Percentiles rank a stretch among this genome's conserved stretches.
These are phyloP conservation scores for Nemania bipapillata DNA, from an alignment of 2,329 filamentous ascomycete genomes.

Conservation along the genomic window DNA sequence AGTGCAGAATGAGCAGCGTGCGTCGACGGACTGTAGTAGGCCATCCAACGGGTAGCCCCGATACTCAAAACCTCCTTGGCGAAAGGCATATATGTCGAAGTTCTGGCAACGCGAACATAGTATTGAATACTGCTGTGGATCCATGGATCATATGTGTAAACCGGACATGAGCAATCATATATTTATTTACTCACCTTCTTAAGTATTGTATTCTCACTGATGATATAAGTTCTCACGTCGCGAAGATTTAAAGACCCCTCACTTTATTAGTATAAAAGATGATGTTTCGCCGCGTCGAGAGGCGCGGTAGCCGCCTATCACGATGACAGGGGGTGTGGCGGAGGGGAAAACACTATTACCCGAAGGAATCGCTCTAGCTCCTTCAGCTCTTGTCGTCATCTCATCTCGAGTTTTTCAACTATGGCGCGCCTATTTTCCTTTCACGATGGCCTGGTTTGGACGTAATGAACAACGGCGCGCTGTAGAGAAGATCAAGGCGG, in stretches of 20 bases:
- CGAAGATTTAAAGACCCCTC: background rate
- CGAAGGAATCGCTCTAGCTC: background rate
- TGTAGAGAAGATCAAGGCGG: slow-evolving; percentile 1
- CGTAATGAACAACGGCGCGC: background rate
- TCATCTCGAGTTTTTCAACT: background rate
- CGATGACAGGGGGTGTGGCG: background rate
- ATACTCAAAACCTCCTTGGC: slow-evolving; percentile 20
- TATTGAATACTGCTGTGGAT: background rate
- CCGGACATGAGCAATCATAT: background rate
- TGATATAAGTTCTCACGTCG: background rate
- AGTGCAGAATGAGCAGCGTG: slow-evolving; percentile 28
- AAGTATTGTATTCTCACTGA: background rate
- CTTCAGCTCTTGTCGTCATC: background rate
- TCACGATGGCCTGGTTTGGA: slow-evolving; percentile 7
- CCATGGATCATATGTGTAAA: background rate
- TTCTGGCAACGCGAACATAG: slow-evolving; percentile 29
- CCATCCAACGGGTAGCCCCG: slow-evolving; percentile 27
- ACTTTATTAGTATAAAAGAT: background rate
- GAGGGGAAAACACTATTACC: background rate
- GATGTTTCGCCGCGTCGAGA: slow-evolving; percentile 5
- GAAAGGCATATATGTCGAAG: slow-evolving; percentile 33
- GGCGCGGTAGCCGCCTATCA: slow-evolving; percentile 3
- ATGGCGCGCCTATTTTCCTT: background rate
- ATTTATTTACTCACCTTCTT: background rate
- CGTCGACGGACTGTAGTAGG: background rate